Evolutionary conservation across 2,329 filamentous ascomycete genomes (phyloP), one percentile per base, ranked within the genome.

Genomic region (Calonectria ilicicola): DNA sequence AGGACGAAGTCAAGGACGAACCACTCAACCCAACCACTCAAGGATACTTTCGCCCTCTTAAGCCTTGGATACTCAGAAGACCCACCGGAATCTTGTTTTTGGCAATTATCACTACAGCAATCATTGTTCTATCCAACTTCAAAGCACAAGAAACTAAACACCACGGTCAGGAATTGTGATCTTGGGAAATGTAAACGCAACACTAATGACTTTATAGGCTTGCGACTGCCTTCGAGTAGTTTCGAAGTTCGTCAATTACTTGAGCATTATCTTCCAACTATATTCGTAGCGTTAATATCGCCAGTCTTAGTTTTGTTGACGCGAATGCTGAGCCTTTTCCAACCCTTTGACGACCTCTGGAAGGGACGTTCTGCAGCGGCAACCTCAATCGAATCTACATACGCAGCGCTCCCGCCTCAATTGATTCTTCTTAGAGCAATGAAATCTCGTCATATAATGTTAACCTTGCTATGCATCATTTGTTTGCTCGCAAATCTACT

Each of bases 391-490:
- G 51, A 58, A 6, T 26, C 65, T 9, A 64, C 42, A 26, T 65
- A 72, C 32, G 58, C 58, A 12, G 35, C 69, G 6, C 23, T 72
- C 19, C 69, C 69, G 2, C 69, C 69, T 1, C 69, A 72, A 42
- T 47, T 72, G 0, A 47, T 60, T 2, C 6, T 72, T 7, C 60
- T 62, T 44, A 29, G 14, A 12, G 56, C 69, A 4, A 62, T 68
- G 2, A 65, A 38, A 8, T 53, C 65, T 29, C 26, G 46, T 0
- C 69, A 72, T 21, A 8, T 32, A 9, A 23, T 65, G 19, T 19
- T 71, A 4, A 5, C 56, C 5, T 14, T 63, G 7, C 49, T 67
- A 2, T 67, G 69, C 26, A 15, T 42, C 2, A 46, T 38, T 12
- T 49, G 53, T 8, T 27, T 71, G 9, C 53, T 71, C 10, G 53